Conservation (phyloP, 306 rosid species). For the Pueraria montana region DNA sequence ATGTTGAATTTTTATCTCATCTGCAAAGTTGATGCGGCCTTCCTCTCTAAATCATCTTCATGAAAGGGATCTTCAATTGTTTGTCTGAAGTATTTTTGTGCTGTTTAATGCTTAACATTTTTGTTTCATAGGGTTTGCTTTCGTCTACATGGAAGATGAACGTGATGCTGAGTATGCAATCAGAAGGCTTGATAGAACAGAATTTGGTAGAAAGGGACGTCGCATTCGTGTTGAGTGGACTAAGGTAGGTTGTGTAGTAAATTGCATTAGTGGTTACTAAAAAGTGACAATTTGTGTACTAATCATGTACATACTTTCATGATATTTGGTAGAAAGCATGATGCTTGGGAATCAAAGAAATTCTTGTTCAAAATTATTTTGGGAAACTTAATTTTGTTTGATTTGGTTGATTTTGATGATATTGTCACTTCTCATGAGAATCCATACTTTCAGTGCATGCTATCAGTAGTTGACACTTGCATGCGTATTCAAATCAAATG, state of each 20-base stretch:
- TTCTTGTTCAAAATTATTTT: background rate
- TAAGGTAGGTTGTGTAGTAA: slow-evolving; percentile 58
- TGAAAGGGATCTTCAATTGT: slow-evolving; percentile 30
- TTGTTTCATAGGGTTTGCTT: slow-evolving; percentile 76
- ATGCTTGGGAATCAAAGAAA: slow-evolving; percentile 1
- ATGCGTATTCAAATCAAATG: slow-evolving; percentile 31
- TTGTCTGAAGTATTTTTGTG: slow-evolving; percentile 28
- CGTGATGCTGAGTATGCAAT: slow-evolving; percentile 91
- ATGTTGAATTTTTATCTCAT: slow-evolving; percentile 45
- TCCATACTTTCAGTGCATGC: slow-evolving; percentile 21
- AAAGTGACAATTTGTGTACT: background rate
- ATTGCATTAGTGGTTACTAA: slow-evolving; percentile 15
- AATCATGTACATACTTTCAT: slow-evolving; percentile 8
- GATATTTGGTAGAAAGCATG: no score
- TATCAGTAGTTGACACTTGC: background rate
- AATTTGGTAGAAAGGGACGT: slow-evolving; percentile 88
- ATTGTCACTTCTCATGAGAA: slow-evolving; percentile 17
- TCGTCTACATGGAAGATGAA: slow-evolving; percentile 87
- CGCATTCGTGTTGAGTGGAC: slow-evolving; percentile 90
- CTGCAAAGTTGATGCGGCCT: slow-evolving; percentile 47
- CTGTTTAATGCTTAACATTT: slow-evolving; percentile 49
- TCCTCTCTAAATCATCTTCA: slow-evolving; percentile 34
- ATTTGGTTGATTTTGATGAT: slow-evolving; percentile 13
- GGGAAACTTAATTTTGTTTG: background rate
- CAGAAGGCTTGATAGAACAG: slow-evolving; percentile 85